These are phyloP conservation scores for Brassica incana DNA, from an alignment of 345 rosid genomes.

Conservation along the genomic window DNA sequence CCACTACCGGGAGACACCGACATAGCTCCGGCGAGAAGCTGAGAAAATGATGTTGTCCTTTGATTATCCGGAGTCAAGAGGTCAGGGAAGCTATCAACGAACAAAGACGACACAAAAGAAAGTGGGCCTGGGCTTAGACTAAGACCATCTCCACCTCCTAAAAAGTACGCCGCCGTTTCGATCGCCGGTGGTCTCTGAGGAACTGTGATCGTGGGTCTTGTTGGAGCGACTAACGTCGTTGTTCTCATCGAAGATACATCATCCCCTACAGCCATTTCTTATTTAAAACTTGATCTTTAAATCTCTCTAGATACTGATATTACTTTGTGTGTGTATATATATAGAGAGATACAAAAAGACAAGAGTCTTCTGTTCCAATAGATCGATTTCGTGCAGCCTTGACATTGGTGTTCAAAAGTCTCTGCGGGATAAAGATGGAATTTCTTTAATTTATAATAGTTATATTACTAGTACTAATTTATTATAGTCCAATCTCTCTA, in stretches of 20 bases:
- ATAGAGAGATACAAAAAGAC: constrained; percentile 20
- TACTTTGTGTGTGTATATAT: not conserved
- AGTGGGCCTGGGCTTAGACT: constrained; percentile 91
- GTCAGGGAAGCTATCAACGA: constrained; percentile 58
- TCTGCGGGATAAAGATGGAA: constrained; percentile 32
- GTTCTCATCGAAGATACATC: constrained; percentile 38
- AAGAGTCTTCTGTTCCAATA: constrained; percentile 39
- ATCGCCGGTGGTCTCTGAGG: constrained; percentile 69
- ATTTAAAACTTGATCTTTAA: not conserved
- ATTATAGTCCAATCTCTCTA: constrained; percentile 30
- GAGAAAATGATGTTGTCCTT: constrained; percentile 64
- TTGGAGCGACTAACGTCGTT: constrained; percentile 37
- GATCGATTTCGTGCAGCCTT: constrained; percentile 42
- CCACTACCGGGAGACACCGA: constrained; percentile 60
- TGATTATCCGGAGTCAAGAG: constrained; percentile 42
- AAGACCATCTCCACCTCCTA: constrained; percentile 46
- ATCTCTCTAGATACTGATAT: constrained; percentile 15
- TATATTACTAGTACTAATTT: constrained; percentile 8
- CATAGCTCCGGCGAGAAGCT: constrained; percentile 91
- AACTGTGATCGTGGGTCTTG: constrained; percentile 68
- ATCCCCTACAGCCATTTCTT: constrained; percentile 51
- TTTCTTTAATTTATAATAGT: constrained; percentile 9
- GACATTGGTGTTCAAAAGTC: constrained; percentile 38
- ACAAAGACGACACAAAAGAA: constrained; percentile 83
- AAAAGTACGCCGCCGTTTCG: constrained; percentile 49